Percentiles rank a stretch among this genome's conserved stretches.
Conservation (phyloP, 306 rosid species). For the Cicer yamashitae region DNA sequence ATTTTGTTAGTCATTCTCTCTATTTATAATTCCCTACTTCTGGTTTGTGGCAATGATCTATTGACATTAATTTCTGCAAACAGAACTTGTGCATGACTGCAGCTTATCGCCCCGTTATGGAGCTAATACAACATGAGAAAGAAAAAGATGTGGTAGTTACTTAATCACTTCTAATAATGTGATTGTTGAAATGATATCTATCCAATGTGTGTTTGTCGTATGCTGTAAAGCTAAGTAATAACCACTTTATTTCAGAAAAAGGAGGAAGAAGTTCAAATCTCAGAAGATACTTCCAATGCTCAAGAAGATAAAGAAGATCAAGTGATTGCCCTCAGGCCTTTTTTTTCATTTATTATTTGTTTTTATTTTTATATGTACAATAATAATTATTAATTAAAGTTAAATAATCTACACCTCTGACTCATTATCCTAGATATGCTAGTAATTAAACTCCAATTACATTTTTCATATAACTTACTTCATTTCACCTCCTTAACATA, state of each 20-base stretch:
- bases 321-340: constrained; percentile 55
- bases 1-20: constrained; percentile 22
- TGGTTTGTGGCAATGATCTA: background rate
- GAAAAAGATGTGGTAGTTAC: constrained; percentile 70
- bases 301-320: constrained; percentile 61
- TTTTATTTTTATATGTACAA: too few species aligned
- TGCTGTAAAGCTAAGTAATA: constrained; percentile 7
- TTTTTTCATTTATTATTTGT: too few species aligned
- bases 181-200: background rate
- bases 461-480: too few species aligned
- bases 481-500: too few species aligned
- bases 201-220: background rate
- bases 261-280: constrained; percentile 57
- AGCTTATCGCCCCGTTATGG: constrained; percentile 83
- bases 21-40: constrained; percentile 1
- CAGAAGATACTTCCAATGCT: constrained; percentile 53
- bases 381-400: too few species aligned
- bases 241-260: constrained; percentile 56
- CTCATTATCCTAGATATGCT: too few species aligned
- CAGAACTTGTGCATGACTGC: constrained; percentile 94
- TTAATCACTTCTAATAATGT: constrained; percentile 12
- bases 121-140: constrained; percentile 81
- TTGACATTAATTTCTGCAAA: constrained; percentile 43
- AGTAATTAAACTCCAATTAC: too few species aligned
- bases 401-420: too few species aligned